Evolutionary conservation across 2,329 filamentous ascomycete genomes (phyloP).

Genomic region (Neofusicoccum cordaticola): DNA sequence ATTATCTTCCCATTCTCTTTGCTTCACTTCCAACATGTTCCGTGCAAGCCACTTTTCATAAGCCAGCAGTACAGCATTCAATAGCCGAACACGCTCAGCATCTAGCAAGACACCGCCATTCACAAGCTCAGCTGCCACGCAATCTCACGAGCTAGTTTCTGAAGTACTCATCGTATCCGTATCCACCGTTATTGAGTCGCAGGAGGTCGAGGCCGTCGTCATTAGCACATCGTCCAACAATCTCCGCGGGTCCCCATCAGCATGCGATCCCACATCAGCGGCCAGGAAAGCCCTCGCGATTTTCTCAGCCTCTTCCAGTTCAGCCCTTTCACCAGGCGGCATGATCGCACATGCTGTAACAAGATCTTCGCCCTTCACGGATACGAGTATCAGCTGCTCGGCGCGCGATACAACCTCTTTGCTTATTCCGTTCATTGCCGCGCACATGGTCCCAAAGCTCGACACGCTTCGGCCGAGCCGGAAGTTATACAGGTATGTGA

Average conservation of each 20-base stretch:
- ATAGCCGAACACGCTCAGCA: background rate
- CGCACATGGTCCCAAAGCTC: constrained; percentile 83
- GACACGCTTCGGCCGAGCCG: constrained; percentile 66
- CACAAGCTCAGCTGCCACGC: no score
- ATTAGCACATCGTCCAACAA: constrained; percentile 38
- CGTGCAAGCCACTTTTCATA: background rate
- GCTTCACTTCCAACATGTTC: background rate
- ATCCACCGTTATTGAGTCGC: background rate
- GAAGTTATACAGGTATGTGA: constrained; percentile 72
- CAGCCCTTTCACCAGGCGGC: constrained; percentile 60
- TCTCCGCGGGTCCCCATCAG: constrained; percentile 30
- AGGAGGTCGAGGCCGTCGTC: background rate
- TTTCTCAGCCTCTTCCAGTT: constrained; percentile 62
- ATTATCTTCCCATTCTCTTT: no score
- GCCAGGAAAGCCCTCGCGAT: constrained; percentile 45
- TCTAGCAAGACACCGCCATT: background rate
- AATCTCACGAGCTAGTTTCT: background rate
- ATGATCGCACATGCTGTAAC: constrained; percentile 68
- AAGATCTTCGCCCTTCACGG: constrained; percentile 72
- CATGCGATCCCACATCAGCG: constrained; percentile 29
- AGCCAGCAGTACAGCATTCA: background rate
- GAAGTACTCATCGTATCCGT: background rate
- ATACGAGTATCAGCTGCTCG: constrained; percentile 66
- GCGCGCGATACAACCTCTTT: constrained; percentile 69
- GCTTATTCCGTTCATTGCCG: constrained; percentile 81